Evolutionary conservation across 495 filamentous ascomycete genomes (phyloP).

Genomic region (Chaetomium cochliodes): DNA sequence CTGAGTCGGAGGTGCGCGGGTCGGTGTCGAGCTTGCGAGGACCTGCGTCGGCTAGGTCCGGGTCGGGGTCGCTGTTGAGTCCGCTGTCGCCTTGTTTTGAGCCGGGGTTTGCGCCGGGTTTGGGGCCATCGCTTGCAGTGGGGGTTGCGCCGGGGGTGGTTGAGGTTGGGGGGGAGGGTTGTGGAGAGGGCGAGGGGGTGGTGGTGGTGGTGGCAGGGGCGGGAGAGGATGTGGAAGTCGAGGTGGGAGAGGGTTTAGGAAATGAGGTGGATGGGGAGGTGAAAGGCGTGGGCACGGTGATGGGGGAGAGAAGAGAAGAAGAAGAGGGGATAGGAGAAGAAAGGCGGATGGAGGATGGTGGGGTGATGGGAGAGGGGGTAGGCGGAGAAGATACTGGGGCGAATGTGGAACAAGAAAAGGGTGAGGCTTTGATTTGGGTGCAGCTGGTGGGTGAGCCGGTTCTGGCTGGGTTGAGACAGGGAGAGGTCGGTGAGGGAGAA

Average conservation of each 20-base stretch:
- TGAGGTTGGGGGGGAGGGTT: neutral
- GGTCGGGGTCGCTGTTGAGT: constrained; percentile 10
- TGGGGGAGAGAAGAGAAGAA: neutral
- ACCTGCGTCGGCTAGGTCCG: neutral
- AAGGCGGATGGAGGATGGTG: neutral
- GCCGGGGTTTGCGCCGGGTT: constrained; percentile 7
- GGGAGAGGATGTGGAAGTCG: neutral
- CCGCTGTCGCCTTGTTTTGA: constrained; percentile 21
- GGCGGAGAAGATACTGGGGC: neutral
- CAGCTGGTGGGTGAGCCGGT: too few relatives aligned
- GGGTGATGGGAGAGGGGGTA: neutral
- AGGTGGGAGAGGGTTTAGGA: too few relatives aligned
- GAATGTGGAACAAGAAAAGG: too few relatives aligned
- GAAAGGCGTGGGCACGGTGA: too few relatives aligned
- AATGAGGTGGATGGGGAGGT: neutral
- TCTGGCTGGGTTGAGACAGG: too few relatives aligned
- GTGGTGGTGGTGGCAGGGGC: neutral
- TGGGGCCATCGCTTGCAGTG: too few relatives aligned
- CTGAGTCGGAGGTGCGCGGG: too few relatives aligned
- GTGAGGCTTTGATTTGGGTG: too few relatives aligned
- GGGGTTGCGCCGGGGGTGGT: constrained; percentile 1
- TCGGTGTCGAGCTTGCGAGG: too few relatives aligned
- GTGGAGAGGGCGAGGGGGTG: neutral
- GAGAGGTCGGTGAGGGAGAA: too few relatives aligned
- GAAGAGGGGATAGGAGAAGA: neutral